Evolutionary conservation across 495 filamentous ascomycete species (phyloP).

Genomic region (Oleoguttula mirabilis): DNA sequence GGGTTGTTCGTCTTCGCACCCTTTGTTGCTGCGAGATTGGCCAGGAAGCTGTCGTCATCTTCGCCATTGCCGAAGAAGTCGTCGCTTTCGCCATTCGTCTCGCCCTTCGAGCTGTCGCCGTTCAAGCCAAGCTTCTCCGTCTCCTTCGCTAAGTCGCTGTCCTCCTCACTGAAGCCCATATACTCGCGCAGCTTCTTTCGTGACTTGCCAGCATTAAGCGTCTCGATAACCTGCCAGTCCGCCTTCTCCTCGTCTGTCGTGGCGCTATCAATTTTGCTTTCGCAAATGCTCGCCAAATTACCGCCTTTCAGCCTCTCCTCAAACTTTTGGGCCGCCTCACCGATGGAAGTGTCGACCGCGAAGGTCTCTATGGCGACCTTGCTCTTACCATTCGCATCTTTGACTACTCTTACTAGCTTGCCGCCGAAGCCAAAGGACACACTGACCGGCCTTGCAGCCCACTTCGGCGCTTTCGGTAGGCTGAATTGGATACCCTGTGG

Average conservation of each 20-base stretch:
- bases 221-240: slow-evolving; percentile 89
- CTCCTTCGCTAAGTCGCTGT: slow-evolving; percentile 28
- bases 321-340: slow-evolving; percentile 72
- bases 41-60: slow-evolving; percentile 70
- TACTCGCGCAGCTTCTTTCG: slow-evolving; percentile 71
- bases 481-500: slow-evolving; percentile 82
- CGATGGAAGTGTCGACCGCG: slow-evolving; percentile 76
- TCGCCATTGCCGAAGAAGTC: slow-evolving; percentile 67
- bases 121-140: slow-evolving; percentile 22
- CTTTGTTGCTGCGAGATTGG: slow-evolving; percentile 62
- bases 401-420: slow-evolving; percentile 68
- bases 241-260: slow-evolving; percentile 80
- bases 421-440: slow-evolving; percentile 95
- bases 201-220: slow-evolving; percentile 70
- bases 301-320: slow-evolving; percentile 68
- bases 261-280: slow-evolving; percentile 59
- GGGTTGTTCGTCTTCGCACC: slow-evolving; percentile 74
- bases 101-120: slow-evolving; percentile 26
- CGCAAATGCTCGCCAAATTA: slow-evolving; percentile 67
- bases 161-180: slow-evolving; percentile 64
- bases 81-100: slow-evolving; percentile 38
- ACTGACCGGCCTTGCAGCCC: slow-evolving; percentile 74
- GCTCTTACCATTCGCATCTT: slow-evolving; percentile 51
- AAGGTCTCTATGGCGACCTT: slow-evolving; percentile 75
- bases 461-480: slow-evolving; percentile 73